phyloP scores from a whole-genome alignment of 2,329 filamentous ascomycete species.

The Paraphoma sp. region DNA sequence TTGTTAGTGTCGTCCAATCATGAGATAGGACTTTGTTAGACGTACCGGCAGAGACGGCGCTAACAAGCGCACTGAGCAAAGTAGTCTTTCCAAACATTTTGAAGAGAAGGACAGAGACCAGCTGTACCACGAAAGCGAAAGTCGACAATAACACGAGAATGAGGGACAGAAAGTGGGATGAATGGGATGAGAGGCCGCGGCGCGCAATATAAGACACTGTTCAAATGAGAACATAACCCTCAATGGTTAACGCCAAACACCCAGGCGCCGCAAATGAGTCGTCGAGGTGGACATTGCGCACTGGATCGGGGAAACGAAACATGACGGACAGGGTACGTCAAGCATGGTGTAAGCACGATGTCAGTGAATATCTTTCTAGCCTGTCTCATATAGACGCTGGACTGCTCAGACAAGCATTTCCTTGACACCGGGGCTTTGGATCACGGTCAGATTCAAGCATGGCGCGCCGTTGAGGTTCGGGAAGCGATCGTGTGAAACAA shows the following conservation, averaged over 20 bases:
- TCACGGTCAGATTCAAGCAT: slow-evolving; percentile 10
- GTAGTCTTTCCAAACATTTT: slow-evolving; percentile 42
- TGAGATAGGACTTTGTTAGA: background rate
- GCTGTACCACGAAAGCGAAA: slow-evolving; percentile 22
- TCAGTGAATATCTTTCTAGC: slow-evolving; percentile 26
- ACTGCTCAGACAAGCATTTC: slow-evolving; percentile 15
- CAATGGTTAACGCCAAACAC: slow-evolving; percentile 4
- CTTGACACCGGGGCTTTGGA: slow-evolving; percentile 27
- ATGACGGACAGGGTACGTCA: slow-evolving; percentile 17
- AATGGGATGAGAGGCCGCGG: slow-evolving; percentile 3
- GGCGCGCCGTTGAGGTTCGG: slow-evolving; percentile 13
- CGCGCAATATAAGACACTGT: slow-evolving; percentile 13
- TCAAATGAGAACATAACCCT: slow-evolving; percentile 8
- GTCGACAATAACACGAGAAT: slow-evolving; percentile 20
- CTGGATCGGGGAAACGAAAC: slow-evolving; percentile 19
- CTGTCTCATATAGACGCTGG: slow-evolving; percentile 26
- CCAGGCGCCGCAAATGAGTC: slow-evolving; percentile 12
- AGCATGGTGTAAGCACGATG: slow-evolving; percentile 11
- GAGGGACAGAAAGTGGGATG: slow-evolving; percentile 28
- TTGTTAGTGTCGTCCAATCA: slow-evolving; percentile 1
- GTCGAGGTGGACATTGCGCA: slow-evolving; percentile 17
- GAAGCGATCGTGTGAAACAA: slow-evolving; percentile 21
- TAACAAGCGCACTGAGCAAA: slow-evolving; percentile 40
- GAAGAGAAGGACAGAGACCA: slow-evolving; percentile 30
- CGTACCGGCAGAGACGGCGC: slow-evolving; percentile 41